Percentiles rank a stretch among this genome's conserved stretches.
Evolutionary conservation across 2,329 filamentous ascomycete species (phyloP).

Genomic region (Exophiala oligosperma): DNA sequence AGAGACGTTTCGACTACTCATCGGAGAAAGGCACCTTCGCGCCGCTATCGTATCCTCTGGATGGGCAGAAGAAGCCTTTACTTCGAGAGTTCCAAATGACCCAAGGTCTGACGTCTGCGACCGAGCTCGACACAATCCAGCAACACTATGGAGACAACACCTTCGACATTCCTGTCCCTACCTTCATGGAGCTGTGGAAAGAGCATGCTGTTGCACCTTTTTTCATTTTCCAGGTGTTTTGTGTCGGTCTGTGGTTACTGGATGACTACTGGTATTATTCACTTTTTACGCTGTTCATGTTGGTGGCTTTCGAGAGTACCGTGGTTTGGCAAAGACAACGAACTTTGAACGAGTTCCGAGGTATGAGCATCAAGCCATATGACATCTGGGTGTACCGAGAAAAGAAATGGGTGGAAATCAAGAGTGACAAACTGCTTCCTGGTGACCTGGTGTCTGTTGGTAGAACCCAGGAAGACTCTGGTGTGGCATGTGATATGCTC

Average conservation of each 20-base stretch:
- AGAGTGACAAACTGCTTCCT: constrained; percentile 88
- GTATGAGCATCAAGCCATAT: constrained; percentile 99
- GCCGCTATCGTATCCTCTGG: constrained; percentile 79
- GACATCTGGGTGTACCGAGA: constrained; percentile 87
- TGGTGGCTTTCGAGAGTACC: constrained; percentile 95
- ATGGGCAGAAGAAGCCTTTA: constrained; percentile 77
- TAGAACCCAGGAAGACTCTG: constrained; percentile 93
- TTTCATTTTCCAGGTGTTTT: constrained; percentile 99
- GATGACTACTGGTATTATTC: constrained; percentile 99
- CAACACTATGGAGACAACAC: constrained; percentile 95
- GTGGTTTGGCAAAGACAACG: constrained; percentile 98
- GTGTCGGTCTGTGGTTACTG: constrained; percentile 95
- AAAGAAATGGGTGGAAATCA: constrained; percentile 82
- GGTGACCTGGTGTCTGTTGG: constrained; percentile 91
- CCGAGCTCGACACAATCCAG: constrained; percentile 76
- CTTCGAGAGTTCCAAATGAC: constrained; percentile 78
- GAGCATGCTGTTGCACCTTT: constrained; percentile 98
- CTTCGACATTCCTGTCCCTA: constrained; percentile 96
- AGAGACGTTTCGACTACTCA: constrained; percentile 89
- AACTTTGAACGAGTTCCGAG: constrained; percentile 92
- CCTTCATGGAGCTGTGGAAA: constrained; percentile 93
- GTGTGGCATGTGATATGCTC: constrained; percentile 96
- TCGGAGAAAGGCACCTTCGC: constrained; percentile 71
- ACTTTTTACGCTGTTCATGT: constrained; percentile 97
- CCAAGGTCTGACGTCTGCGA: constrained; percentile 69